These are phyloP conservation scores for Endoconidiophora polonica DNA, from an alignment of 2,329 filamentous ascomycete species.

Conservation along the genomic window DNA sequence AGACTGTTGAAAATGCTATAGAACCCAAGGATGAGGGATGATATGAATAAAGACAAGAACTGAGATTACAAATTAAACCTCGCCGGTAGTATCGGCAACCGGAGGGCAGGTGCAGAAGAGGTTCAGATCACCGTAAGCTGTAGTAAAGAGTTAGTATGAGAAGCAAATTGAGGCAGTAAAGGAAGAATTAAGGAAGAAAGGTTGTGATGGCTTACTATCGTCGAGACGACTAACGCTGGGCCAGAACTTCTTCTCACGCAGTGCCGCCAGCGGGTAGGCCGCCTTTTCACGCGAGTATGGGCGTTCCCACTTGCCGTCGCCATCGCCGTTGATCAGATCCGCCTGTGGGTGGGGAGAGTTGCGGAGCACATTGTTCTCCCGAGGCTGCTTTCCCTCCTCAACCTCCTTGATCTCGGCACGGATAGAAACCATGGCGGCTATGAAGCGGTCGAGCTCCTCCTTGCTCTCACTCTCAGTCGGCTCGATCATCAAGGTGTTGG, in stretches of 20 bases:
- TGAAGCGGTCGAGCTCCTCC: constrained; percentile 84
- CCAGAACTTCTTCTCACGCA: constrained; percentile 97
- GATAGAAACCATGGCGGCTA: constrained; percentile 76
- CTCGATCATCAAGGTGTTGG: constrained; percentile 95
- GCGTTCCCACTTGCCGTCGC: constrained; percentile 53
- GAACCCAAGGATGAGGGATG: neutral
- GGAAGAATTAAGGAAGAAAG: neutral
- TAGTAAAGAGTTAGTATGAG: constrained; percentile 1
- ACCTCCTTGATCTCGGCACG: constrained; percentile 69
- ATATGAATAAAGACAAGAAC: neutral
- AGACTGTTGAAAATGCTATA: constrained; percentile 7
- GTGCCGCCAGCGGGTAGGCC: constrained; percentile 67
- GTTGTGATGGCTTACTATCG: constrained; percentile 47
- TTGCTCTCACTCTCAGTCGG: constrained; percentile 89
- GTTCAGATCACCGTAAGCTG: constrained; percentile 79
- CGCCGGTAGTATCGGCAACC: constrained; percentile 44
- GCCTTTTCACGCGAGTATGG: constrained; percentile 67
- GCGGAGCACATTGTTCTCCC: constrained; percentile 69
- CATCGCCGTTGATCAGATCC: constrained; percentile 50
- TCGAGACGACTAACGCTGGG: constrained; percentile 72
- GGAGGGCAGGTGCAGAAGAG: constrained; percentile 90
- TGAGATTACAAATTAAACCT: constrained; percentile 7
- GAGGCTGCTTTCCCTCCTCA: constrained; percentile 61
- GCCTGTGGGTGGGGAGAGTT: constrained; percentile 73
- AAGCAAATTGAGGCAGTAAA: neutral